A percentile compares a stretch with the other conserved stretches of the same genome.
Conservation (phyloP, 164 flowering plant species). For the Taxillus chinensis region DNA sequence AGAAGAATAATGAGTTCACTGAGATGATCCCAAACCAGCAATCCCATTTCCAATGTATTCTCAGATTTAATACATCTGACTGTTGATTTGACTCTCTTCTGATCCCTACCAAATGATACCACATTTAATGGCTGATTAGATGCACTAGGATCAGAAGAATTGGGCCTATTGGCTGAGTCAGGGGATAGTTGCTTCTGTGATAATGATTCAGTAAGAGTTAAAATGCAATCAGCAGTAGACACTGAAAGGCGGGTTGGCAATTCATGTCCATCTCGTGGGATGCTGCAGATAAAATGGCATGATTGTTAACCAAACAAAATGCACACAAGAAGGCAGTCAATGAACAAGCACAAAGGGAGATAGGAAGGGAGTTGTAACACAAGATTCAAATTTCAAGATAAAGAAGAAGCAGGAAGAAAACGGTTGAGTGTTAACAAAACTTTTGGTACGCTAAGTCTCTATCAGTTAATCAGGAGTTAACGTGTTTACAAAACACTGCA, state of each 20-base stretch:
- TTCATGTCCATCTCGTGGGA: conserved; percentile 60
- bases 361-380: too few species aligned
- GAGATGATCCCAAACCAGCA: conserved; percentile 58
- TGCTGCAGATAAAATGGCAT: conserved; percentile 27
- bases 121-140: conserved; percentile 11
- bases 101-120: conserved; percentile 12
- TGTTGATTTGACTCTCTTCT: conserved; percentile 19
- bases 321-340: neutral
- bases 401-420: too few species aligned
- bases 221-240: conserved; percentile 71
- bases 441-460: too few species aligned
- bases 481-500: too few species aligned
- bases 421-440: too few species aligned
- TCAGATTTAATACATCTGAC: conserved; percentile 13
- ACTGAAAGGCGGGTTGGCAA: conserved; percentile 81
- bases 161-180: conserved; percentile 17
- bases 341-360: neutral
- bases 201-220: conserved; percentile 48
- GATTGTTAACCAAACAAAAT: conserved; percentile 3
- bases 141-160: conserved; percentile 14
- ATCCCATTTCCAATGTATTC: conserved; percentile 24
- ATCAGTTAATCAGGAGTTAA: too few species aligned
- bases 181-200: conserved; percentile 19
- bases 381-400: too few species aligned
- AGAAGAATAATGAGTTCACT: conserved; percentile 47